Percentiles rank a stretch among this genome's conserved stretches.
phyloP scores from a whole-genome alignment of 2,329 filamentous ascomycete genomes.

The Fusarium sp. region DNA sequence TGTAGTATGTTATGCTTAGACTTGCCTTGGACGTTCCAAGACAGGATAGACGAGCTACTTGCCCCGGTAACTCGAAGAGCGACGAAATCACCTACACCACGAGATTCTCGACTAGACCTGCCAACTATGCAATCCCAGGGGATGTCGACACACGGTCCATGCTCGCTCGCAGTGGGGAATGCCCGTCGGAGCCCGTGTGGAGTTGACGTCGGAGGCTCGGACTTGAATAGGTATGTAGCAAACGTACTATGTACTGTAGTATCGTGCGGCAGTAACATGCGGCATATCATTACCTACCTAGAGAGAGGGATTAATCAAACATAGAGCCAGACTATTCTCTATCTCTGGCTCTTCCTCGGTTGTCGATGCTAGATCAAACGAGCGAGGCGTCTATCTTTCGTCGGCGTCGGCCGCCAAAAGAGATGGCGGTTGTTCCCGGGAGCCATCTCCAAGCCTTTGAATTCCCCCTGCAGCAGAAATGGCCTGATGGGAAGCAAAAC shows the following conservation, averaged over 20 bases:
- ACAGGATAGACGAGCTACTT: background rate
- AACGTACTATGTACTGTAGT: background rate
- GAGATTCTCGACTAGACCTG: background rate
- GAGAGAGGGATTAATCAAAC: conserved; percentile 1
- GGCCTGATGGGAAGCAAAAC: conserved; percentile 33
- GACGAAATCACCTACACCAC: background rate
- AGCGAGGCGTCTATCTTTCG: conserved; percentile 2
- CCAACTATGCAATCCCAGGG: background rate
- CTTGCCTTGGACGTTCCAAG: background rate
- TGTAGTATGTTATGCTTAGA: background rate
- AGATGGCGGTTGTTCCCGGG: conserved; percentile 22
- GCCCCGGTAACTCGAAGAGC: background rate
- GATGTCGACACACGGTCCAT: background rate
- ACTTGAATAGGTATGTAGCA: background rate
- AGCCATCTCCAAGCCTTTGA: conserved; percentile 14
- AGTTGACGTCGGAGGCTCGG: background rate
- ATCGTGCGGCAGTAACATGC: background rate
- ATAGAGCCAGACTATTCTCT: background rate
- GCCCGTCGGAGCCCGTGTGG: background rate
- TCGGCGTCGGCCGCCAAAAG: conserved; percentile 24
- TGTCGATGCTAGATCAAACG: conserved; percentile 1
- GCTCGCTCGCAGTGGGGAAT: background rate
- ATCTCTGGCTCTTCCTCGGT: conserved; percentile 14
- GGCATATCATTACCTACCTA: background rate
- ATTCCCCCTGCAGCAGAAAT: conserved; percentile 37